A percentile compares a stretch with the other conserved stretches of the same genome.
phyloP scores from a whole-genome alignment of 306 rosid species.

The Ormosia emarginata region DNA sequence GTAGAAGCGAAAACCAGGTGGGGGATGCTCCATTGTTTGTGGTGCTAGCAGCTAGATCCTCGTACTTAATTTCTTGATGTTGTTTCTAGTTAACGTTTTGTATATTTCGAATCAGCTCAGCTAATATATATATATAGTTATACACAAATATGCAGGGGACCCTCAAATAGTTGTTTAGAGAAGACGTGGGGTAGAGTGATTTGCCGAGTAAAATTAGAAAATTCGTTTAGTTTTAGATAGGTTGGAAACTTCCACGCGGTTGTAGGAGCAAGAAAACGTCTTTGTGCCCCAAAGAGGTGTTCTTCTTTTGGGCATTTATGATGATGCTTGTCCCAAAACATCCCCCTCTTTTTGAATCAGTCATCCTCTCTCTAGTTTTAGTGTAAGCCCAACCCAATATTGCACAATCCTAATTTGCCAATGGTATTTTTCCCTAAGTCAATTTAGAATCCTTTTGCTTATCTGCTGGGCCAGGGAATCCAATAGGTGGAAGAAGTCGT shows the following conservation, averaged over 20 bases:
- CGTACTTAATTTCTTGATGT: no score
- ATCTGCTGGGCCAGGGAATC: neutral
- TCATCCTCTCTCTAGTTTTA: neutral
- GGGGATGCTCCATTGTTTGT: conserved; percentile 18
- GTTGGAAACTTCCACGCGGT: conserved; percentile 60
- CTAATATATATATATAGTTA: neutral
- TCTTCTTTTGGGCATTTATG: neutral
- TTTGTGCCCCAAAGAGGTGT: neutral
- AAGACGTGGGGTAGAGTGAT: neutral
- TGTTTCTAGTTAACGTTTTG: neutral
- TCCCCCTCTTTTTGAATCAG: conserved; percentile 34
- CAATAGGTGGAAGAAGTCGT: conserved; percentile 5
- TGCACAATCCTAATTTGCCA: neutral
- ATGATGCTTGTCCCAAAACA: neutral
- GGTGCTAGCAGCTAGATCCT: neutral
- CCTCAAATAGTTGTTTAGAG: neutral
- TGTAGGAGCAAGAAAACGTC: conserved; percentile 20
- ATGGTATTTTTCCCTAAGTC: neutral
- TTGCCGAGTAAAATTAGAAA: conserved; percentile 41
- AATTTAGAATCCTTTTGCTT: neutral
- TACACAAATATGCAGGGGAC: neutral
- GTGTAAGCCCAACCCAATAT: neutral
- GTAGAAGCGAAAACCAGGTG: conserved; percentile 70
- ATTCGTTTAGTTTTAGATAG: neutral
- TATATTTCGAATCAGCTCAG: neutral